A percentile compares a stretch with the other conserved stretches of the same genome.
Conservation (phyloP, 2,329 filamentous ascomycete species). For the Xylaria arbuscula region DNA sequence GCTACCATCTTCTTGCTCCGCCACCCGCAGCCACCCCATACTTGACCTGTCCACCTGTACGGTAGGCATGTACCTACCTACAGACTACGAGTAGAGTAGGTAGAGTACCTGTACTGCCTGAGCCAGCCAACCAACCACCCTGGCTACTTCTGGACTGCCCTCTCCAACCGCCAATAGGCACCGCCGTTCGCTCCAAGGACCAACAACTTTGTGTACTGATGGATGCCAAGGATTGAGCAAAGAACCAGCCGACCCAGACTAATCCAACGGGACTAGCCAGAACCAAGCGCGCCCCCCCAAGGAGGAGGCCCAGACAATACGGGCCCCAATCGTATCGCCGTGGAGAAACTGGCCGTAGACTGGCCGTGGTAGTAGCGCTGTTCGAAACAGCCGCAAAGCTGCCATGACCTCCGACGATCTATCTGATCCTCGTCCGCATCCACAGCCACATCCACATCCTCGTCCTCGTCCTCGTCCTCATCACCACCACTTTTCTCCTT, state of each 20-base stretch:
- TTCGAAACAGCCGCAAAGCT: constrained; percentile 37
- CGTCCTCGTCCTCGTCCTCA: constrained; percentile 44
- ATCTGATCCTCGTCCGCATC: constrained; percentile 35
- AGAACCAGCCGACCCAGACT: constrained; percentile 19
- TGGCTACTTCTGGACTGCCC: constrained; percentile 1
- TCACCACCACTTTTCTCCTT: constrained; percentile 37
- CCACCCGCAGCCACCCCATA: constrained; percentile 12
- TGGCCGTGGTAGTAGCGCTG: background rate
- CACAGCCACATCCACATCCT: constrained; percentile 28
- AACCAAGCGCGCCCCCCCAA: constrained; percentile 6
- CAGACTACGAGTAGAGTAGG: background rate
- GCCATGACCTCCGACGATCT: constrained; percentile 40
- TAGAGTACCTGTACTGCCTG: background rate
- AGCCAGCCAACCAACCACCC: constrained; percentile 4
- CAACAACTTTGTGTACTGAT: constrained; percentile 19
- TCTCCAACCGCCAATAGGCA: constrained; percentile 20
- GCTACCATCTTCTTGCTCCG: constrained; percentile 21
- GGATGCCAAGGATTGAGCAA: constrained; percentile 20
- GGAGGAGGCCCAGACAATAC: constrained; percentile 4
- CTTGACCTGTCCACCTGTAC: background rate
- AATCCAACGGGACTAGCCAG: constrained; percentile 9
- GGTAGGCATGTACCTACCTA: too few species aligned
- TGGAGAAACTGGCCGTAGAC: background rate
- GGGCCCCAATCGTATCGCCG: constrained; percentile 32
- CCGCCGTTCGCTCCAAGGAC: constrained; percentile 9